A percentile compares a stretch with the other conserved stretches of the same genome.
phyloP scores from a whole-genome alignment of 352 stramenopile species.

The Peronosclerospora sorghi region DNA sequence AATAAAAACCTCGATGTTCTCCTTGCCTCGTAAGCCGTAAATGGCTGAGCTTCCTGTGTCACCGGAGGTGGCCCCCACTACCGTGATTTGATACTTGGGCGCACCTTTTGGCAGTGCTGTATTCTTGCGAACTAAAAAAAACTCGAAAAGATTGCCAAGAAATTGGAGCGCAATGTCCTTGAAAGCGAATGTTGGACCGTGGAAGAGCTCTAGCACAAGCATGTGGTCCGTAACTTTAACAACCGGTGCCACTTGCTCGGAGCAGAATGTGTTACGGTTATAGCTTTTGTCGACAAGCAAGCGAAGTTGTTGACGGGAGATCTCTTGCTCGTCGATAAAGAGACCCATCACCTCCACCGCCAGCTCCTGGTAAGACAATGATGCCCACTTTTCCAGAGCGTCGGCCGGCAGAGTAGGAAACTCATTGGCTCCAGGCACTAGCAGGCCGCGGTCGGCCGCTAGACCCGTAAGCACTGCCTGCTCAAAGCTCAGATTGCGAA shows the following conservation, averaged over 20 bases:
- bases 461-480: slow-evolving; percentile 80
- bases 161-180: slow-evolving; percentile 99
- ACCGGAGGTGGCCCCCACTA: slow-evolving; percentile 95
- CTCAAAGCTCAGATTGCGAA: slow-evolving; percentile 77
- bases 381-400: slow-evolving; percentile 70
- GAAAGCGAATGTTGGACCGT: slow-evolving; percentile 98
- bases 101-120: slow-evolving; percentile 34
- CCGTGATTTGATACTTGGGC: slow-evolving; percentile 85
- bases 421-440: slow-evolving; percentile 66
- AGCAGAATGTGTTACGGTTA: slow-evolving; percentile 84
- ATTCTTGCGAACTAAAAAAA: slow-evolving; percentile 91
- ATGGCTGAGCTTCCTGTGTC: slow-evolving; percentile 98
- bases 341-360: slow-evolving; percentile 92
- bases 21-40: slow-evolving; percentile 94
- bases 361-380: slow-evolving; percentile 91
- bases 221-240: slow-evolving; percentile 83
- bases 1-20: slow-evolving; percentile 97
- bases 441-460: slow-evolving; percentile 69
- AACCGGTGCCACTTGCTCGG: slow-evolving; percentile 90
- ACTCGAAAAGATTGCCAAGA: slow-evolving; percentile 98
- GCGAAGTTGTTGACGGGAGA: slow-evolving; percentile 83
- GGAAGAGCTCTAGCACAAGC: slow-evolving; percentile 96
- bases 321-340: slow-evolving; percentile 93
- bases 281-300: slow-evolving; percentile 91
- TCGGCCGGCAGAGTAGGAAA: slow-evolving; percentile 68